phyloP scores from a whole-genome alignment of 2,329 filamentous ascomycete species.

The Septoria petroselini region DNA sequence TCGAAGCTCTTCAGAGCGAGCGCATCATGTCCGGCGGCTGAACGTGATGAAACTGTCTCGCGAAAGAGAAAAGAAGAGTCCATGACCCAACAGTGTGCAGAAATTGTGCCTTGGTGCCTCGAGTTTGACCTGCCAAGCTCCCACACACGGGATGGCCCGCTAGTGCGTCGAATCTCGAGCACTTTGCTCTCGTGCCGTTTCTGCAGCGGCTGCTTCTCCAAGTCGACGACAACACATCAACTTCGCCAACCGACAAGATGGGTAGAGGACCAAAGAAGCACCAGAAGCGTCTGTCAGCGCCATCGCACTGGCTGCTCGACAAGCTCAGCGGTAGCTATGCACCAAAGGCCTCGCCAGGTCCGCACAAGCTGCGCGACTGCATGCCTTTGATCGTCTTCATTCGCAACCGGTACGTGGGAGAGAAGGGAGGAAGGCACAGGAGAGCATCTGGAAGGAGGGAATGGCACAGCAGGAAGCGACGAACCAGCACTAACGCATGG shows the following conservation, averaged over 20 bases:
- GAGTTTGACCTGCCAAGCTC: too few relatives aligned
- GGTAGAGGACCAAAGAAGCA: slow-evolving; percentile 66
- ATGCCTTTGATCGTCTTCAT: slow-evolving; percentile 99
- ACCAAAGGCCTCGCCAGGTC: slow-evolving; percentile 71
- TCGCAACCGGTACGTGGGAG: slow-evolving; percentile 58
- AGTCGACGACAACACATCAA: slow-evolving; percentile 28
- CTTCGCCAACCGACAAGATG: slow-evolving; percentile 51
- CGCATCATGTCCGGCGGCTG: too few relatives aligned
- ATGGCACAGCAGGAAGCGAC: not conserved
- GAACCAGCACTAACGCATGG: not conserved
- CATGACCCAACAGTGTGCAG: too few relatives aligned
- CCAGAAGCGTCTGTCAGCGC: slow-evolving; percentile 99
- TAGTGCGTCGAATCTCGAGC: slow-evolving; percentile 9
- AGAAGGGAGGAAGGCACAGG: not conserved
- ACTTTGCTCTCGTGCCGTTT: slow-evolving; percentile 11
- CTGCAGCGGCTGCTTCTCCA: not conserved
- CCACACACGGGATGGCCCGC: not conserved
- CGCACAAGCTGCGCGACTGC: slow-evolving; percentile 99
- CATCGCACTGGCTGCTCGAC: slow-evolving; percentile 99
- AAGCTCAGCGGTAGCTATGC: slow-evolving; percentile 85
- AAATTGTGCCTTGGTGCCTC: too few relatives aligned
- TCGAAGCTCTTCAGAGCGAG: too few relatives aligned
- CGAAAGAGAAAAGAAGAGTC: too few relatives aligned
- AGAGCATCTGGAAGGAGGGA: not conserved
- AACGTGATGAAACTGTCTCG: too few relatives aligned